phyloP scores from a whole-genome alignment of 768 basidiomycete species.

The Pulveroboletus frians region DNA sequence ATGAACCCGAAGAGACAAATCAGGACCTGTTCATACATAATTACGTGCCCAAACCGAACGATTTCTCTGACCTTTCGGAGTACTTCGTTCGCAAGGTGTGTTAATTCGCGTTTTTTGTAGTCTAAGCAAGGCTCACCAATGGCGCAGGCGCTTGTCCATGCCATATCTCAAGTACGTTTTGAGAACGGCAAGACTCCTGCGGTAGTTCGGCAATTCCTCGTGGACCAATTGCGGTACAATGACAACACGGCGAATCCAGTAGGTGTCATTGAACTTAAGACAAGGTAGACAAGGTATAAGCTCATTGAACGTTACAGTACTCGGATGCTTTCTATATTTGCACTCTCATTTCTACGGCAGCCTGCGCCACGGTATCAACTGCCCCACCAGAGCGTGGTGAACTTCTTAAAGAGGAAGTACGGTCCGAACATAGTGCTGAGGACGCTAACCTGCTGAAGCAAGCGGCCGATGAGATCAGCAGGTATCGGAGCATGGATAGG shows the following conservation, averaged over 20 bases:
- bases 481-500: slow-evolving; percentile 92
- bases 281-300: neutral
- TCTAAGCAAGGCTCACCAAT: slow-evolving; percentile 3
- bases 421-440: slow-evolving; percentile 60
- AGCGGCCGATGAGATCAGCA: slow-evolving; percentile 76
- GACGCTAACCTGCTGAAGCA: slow-evolving; percentile 68
- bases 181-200: slow-evolving; percentile 82
- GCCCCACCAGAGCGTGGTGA: slow-evolving; percentile 79
- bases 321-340: slow-evolving; percentile 91
- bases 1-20: slow-evolving; percentile 76
- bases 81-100: slow-evolving; percentile 92
- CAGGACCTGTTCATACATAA: slow-evolving; percentile 83
- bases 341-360: slow-evolving; percentile 76
- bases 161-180: slow-evolving; percentile 82
- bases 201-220: slow-evolving; percentile 80
- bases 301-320: slow-evolving; percentile 45
- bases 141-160: slow-evolving; percentile 65
- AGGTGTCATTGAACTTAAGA: slow-evolving; percentile 26
- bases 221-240: slow-evolving; percentile 91
- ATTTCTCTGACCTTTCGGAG: slow-evolving; percentile 86
- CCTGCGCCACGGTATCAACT: slow-evolving; percentile 71
- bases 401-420: slow-evolving; percentile 62
- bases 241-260: slow-evolving; percentile 91
- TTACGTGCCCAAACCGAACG: slow-evolving; percentile 92
- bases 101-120: neutral